Evolutionary conservation across 441 rosid genomes (phyloP), one percentile per base, ranked within the genome.

Genomic region (Capsella rubella): DNA sequence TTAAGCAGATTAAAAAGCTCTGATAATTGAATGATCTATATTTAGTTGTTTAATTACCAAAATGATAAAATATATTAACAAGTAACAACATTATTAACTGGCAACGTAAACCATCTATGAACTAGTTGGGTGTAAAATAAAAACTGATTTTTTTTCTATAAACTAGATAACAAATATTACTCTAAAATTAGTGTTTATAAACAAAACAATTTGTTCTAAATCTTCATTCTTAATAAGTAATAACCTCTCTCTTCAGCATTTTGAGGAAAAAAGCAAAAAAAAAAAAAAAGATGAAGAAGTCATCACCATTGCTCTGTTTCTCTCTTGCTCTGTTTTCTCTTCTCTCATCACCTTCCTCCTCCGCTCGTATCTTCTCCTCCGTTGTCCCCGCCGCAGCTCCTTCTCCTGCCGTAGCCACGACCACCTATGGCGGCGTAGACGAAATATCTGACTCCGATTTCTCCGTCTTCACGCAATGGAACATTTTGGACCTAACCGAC

Each of bases 301-400:
- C 63, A 54, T 37, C 71, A 67, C 40, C 62, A 42, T 15, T 55
- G 42, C 53, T 68, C 63, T 68, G 45, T 55, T 68, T 55, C 54
- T n/a, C 72, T 42, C 14, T 67, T 67, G 63, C 16, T 67, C 18
- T 67, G 42, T 54, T 67, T 40, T 42, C 16, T 67, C 53, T 67
- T 18, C 18, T 67, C 50, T 67, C 60, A 5, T 67, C 35, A 25
- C 27, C 59, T 51, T 66, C 71, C 18, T 67, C 62, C 7, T 39
- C 72, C 16, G 40, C 72, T 54, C 72, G 72, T 67, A 53, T 67
- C 31, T 11, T 54, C 72, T 67, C 63, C 28, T 42, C 72, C 42
- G 4, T 28, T 28, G 52, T 42, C 18, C 72, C 62, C 31, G 40
- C 72, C 53, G 63, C 72, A 5, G 63, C 72, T 42, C 63, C 63